Percentiles rank a stretch among this genome's conserved stretches.
phyloP scores from a whole-genome alignment of 768 basidiomycete species.

The Pleurotus pulmonarius region DNA sequence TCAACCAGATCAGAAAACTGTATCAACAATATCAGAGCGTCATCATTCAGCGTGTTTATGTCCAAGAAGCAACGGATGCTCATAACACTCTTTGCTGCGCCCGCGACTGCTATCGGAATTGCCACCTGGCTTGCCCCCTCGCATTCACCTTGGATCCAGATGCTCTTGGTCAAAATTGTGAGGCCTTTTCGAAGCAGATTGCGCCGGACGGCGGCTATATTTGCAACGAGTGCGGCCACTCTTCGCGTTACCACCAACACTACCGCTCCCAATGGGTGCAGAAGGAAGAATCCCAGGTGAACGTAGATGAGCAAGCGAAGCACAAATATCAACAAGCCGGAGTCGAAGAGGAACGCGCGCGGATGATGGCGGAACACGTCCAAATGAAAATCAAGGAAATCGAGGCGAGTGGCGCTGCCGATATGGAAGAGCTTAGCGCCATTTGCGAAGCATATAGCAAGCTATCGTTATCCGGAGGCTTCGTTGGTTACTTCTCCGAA shows the following conservation, averaged over 20 bases:
- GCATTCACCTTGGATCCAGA: conserved; percentile 9
- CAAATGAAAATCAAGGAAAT: not conserved
- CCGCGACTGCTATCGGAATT: conserved; percentile 12
- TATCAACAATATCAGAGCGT: conserved; percentile 7
- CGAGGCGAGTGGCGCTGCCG: not conserved
- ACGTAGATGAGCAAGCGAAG: not conserved
- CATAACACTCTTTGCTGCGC: conserved; percentile 12
- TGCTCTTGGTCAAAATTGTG: not conserved
- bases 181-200: not conserved
- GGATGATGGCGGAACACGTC: not conserved
- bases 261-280: conserved; percentile 1
- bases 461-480: not conserved
- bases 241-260: not conserved
- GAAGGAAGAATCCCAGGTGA: not conserved
- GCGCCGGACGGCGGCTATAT: not conserved
- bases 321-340: not conserved
- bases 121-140: conserved; percentile 9
- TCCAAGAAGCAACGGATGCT: not conserved
- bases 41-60: conserved; percentile 1
- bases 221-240: conserved; percentile 1
- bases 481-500: conserved; percentile 7
- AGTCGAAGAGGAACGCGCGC: not conserved
- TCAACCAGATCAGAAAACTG: not conserved
- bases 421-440: not conserved
- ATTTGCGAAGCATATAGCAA: not conserved